phyloP scores from a whole-genome alignment of 108 stramenopile species.

The Bacterosira constricta region DNA sequence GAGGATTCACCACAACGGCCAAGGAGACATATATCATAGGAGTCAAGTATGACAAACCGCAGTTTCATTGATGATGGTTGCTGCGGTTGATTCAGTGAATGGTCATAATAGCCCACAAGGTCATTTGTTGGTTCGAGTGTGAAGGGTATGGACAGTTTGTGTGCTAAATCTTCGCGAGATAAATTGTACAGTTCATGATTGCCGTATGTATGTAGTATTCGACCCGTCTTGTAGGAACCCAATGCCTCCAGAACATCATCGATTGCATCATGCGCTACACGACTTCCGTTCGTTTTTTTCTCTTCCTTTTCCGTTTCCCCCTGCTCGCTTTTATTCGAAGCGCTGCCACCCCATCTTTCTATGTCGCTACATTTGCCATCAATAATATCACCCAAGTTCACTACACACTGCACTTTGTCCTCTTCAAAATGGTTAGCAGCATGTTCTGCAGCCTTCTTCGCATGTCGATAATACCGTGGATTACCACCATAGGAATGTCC shows the following conservation, averaged over 20 bases:
- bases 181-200: conserved; percentile 91
- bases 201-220: conserved; percentile 81
- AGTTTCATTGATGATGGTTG: conserved; percentile 33
- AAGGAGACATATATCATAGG: conserved; percentile 71
- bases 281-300: conserved; percentile 12
- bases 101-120: conserved; percentile 48
- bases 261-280: conserved; percentile 48
- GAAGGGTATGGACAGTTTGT: conserved; percentile 74
- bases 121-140: conserved; percentile 56
- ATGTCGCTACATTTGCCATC: conserved; percentile 83
- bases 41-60: conserved; percentile 74
- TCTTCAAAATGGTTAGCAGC: conserved; percentile 72
- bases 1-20: conserved; percentile 60
- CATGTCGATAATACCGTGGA: conserved; percentile 79
- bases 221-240: conserved; percentile 52
- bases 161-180: conserved; percentile 51
- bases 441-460: conserved; percentile 55
- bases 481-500: conserved; percentile 68
- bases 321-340: conserved; percentile 36
- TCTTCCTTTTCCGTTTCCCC: conserved; percentile 1
- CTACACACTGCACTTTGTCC: conserved; percentile 55
- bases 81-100: conserved; percentile 47
- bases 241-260: conserved; percentile 69
- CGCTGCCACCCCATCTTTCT: conserved; percentile 20
- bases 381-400: conserved; percentile 86